A percentile compares a stretch with the other conserved stretches of the same genome.
Conservation (phyloP, 2,329 filamentous ascomycete genomes). For the Aureobasidium vineae region DNA sequence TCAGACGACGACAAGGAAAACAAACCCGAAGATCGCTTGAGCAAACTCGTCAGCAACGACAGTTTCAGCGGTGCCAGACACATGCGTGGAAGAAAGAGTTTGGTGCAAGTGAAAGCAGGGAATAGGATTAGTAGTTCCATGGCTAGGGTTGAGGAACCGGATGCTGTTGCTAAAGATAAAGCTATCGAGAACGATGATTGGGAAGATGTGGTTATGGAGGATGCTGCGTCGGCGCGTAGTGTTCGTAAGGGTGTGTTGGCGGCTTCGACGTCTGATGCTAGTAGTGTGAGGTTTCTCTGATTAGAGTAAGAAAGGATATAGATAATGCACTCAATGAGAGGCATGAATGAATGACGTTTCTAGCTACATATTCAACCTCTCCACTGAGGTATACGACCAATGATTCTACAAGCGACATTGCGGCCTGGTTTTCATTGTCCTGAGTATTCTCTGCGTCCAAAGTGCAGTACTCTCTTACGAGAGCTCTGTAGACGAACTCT, state of each 20-base stretch:
- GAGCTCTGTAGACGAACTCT: too few species aligned
- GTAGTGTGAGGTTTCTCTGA: conserved; percentile 11
- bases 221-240: background rate
- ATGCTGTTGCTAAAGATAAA: conserved; percentile 30
- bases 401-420: too few species aligned
- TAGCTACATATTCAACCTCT: too few species aligned
- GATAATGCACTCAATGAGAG: background rate
- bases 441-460: too few species aligned
- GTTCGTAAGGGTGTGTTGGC: background rate
- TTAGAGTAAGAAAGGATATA: background rate
- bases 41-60: conserved; percentile 35
- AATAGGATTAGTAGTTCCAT: conserved; percentile 35
- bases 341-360: background rate
- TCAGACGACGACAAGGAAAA: conserved; percentile 20
- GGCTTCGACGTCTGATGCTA: conserved; percentile 12
- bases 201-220: conserved; percentile 10
- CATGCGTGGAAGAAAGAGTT: conserved; percentile 23
- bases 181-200: conserved; percentile 25
- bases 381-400: too few species aligned
- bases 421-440: too few species aligned
- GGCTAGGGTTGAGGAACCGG: conserved; percentile 31
- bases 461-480: too few species aligned
- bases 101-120: conserved; percentile 25
- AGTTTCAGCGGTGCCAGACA: conserved; percentile 33
- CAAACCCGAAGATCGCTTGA: conserved; percentile 28